These are phyloP conservation scores for Polysphondylium violaceum DNA, from an alignment of 78 protist species.

Conservation along the genomic window DNA sequence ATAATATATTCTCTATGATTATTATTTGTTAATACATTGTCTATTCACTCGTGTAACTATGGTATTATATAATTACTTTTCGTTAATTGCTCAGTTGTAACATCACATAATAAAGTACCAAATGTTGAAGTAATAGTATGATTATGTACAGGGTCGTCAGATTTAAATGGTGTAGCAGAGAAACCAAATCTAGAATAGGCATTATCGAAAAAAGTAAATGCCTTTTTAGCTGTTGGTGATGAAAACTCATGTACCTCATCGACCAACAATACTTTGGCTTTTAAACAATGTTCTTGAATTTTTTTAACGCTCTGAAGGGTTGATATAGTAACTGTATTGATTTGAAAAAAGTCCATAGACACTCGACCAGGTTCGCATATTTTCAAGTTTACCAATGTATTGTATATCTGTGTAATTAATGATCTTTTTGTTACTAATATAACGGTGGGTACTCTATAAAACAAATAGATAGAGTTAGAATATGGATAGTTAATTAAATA, in stretches of 20 bases:
- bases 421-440: slow-evolving; percentile 58
- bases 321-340: slow-evolving; percentile 10
- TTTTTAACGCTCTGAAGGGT: slow-evolving; percentile 38
- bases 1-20: slow-evolving; percentile 30
- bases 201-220: slow-evolving; percentile 48
- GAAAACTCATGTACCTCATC: slow-evolving; percentile 76
- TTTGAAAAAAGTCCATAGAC: slow-evolving; percentile 17
- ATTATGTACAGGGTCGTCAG: slow-evolving; percentile 62
- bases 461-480: neutral
- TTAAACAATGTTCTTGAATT: slow-evolving; percentile 13
- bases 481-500: neutral
- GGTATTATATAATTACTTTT: slow-evolving; percentile 20
- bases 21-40: neutral
- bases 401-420: slow-evolving; percentile 49
- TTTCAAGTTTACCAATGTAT: neutral
- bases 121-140: slow-evolving; percentile 29
- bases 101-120: slow-evolving; percentile 74
- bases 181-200: slow-evolving; percentile 76
- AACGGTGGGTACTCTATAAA: slow-evolving; percentile 10
- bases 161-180: slow-evolving; percentile 76
- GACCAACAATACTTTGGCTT: slow-evolving; percentile 40
- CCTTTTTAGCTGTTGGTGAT: slow-evolving; percentile 44
- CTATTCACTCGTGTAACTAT: neutral
- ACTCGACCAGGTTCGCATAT: slow-evolving; percentile 21
- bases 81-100: slow-evolving; percentile 43